Evolutionary conservation across 2,329 filamentous ascomycete species (phyloP), one percentile per base, ranked within the genome.

Genomic region (Cucurbitaria berberidis): DNA sequence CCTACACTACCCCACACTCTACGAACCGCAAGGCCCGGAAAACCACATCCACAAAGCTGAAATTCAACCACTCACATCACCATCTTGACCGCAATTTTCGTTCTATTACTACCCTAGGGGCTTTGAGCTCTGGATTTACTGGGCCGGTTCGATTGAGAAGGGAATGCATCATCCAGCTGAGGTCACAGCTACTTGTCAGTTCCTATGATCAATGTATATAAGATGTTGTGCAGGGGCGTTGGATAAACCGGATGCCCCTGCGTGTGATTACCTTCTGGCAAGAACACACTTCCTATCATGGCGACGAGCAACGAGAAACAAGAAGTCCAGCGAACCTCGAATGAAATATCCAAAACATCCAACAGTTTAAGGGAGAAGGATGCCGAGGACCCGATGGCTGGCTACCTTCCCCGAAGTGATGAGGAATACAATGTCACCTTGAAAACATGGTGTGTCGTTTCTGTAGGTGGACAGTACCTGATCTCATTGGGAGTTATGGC

Each of bases 401-500:
- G 44, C 3, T 68, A 69, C 46, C 62, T 75, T 29, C 72, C 72
- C 2, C 47, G 66, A 27, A 64, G 49, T 40, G 73, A 76, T 50
- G 66, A 68, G 19, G 69, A 76, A 46, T 77, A 76, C 58, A 64
- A 71, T 53, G 74, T 77, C 43, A 77, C 75, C 4, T 67, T 76
- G 58, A 77, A 76, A 63, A 76, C 74, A 13, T 77, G 74, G 74
- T 69, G 74, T 43, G 74, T 77, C 8, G 73, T 76, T 26, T 10
- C 52, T 21, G 61, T 56, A 45, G 45, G 61, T 46, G 21, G 35
- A n/a, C 24, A 39, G 36, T 3, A 26, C 15, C 40, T 16, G 6
- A 29, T 26, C 24, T 18, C 11, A 42, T 21, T 2, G 3, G 19
- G 3, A 22, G 6, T 13, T 30, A 24, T 29, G 13, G 34, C 44